Base-by-base conservation (phyloP, 768 basidiomycete species). In the Lentinula boryana region DNA sequence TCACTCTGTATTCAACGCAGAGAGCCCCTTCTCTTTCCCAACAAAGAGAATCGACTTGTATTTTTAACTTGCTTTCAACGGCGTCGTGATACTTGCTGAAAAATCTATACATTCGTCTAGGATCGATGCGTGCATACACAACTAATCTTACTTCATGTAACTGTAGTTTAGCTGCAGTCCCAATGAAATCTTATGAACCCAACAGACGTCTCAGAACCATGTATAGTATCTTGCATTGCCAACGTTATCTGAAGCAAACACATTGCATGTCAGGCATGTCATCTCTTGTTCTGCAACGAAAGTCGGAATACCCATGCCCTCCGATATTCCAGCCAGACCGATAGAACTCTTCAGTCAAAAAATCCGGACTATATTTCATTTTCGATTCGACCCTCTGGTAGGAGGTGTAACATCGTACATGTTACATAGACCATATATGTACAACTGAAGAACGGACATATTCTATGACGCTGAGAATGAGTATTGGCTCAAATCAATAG, bases 261-360 rank as follows among this genome's bases (percentile, higher is more conserved):
- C 27, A 27, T 23, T 23, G 2, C 23, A 23, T 23, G 23, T 23
- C 23, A 23, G 23, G 23, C 2, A 23, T 23, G 23, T 2, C 23
- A 23, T 23, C 23, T 23, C 23, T 3, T 23, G 23, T 23, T 23
- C 23, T 23, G 23, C 23, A 23, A 23, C 23, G 23, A 23, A 23
- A 23, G 2, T 23, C 23, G 23, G 23, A 27, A 27, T 27, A 27
- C 55, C 7, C n/a, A 18, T 43, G 40, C 38, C 27, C 52, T 32
- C 48, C 10, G 41, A 10, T 27, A 12, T 33, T 58, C 12, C 53
- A 81, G 80, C 77, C 55, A 80, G 80, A 1, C 74, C 82, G 44
- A 79, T 81, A 78, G 82, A 83, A 64, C 70, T 83, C 18, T 81
- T 83, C 68, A 72, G 82, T 48, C 80, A 82, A 63, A 80, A 83